Base-by-base conservation (phyloP, 805 yeast genomes). In the Wickerhamomyces canadensis region DNA sequence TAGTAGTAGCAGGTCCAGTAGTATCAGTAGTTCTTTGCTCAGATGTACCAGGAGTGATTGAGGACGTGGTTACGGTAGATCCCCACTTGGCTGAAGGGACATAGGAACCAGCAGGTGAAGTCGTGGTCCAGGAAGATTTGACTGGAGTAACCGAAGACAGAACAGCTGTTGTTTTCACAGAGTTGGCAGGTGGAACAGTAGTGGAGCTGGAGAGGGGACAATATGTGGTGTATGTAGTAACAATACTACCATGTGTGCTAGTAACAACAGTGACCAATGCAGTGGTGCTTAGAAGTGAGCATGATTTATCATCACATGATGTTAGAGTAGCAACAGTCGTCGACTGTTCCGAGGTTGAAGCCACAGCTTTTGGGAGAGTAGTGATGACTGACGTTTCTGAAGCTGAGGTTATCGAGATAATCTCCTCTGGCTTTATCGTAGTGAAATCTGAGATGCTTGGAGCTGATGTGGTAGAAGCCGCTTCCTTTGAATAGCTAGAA, bases 241-340 rank as follows among this genome's bases (percentile, higher is more conserved):
- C 39, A 12, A 24, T 19, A 15, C 37, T 34, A 9, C 27, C 31
- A 17, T 51, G 46, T 21, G 68, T 62, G 34, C 41, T 48, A 33
- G 54, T 54, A 26, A 55, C 55, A 29, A 34, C 30, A 17, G 38
- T 31, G 12, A 40, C 39, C 19, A 48, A 33, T 24, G 55, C 51
- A 14, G 45, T 40, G 11, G 55, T 31, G 35, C 43, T 38, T 9
- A 38, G 33, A 19, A 60, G 58, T 26, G 55, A 43, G 33, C 61
- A 57, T 19, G 36, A 34, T 33, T 54, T 47, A 32, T 41, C 45
- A 17, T 21, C 17, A 27, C 35, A 31, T n/a, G 35, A 24, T n/a
- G 40, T 23, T 2, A 30, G 19, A 8, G 34, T 18, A 17, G 21
- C 25, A 14, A 31, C 24, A 3, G 37, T 27, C 6, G 41, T 24